Percentiles rank a stretch among this genome's conserved stretches.
Conservation (phyloP, 305 asterid species). For the Fraxinus sp. region DNA sequence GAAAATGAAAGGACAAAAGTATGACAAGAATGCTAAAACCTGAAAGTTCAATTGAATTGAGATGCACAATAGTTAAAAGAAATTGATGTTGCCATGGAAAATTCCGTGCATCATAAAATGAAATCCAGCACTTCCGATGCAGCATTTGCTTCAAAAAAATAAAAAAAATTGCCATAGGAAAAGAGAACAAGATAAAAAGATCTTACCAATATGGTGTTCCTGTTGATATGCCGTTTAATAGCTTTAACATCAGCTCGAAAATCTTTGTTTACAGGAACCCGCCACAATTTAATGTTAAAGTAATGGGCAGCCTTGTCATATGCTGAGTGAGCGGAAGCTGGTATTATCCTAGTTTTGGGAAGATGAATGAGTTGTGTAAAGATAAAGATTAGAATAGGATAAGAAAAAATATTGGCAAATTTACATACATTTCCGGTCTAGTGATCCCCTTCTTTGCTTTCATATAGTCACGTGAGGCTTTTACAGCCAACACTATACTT, state of each 20-base stretch:
- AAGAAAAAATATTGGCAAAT: slow-evolving; percentile 14
- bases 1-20: not conserved
- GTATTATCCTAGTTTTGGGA: slow-evolving; percentile 73
- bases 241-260: slow-evolving; percentile 86
- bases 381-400: slow-evolving; percentile 18
- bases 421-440: slow-evolving; percentile 84
- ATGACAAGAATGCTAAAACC: slow-evolving; percentile 12
- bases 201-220: slow-evolving; percentile 80
- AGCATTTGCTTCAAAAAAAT: not conserved
- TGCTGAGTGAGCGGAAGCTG: slow-evolving; percentile 97
- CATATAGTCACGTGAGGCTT: slow-evolving; percentile 94
- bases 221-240: slow-evolving; percentile 62
- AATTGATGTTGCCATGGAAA: not conserved
- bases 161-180: not conserved
- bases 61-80: slow-evolving; percentile 8
- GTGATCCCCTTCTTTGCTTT: slow-evolving; percentile 76
- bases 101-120: not conserved
- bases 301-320: slow-evolving; percentile 98
- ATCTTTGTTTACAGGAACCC: slow-evolving; percentile 79
- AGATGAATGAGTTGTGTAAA: slow-evolving; percentile 26
- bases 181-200: slow-evolving; percentile 17
- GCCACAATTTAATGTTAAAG: slow-evolving; percentile 91
- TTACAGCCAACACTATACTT: slow-evolving; percentile 89
- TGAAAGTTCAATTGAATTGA: slow-evolving; percentile 14
- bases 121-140: not conserved